phyloP scores from a whole-genome alignment of 2,329 filamentous ascomycete species.

The Cytospora piceicola region DNA sequence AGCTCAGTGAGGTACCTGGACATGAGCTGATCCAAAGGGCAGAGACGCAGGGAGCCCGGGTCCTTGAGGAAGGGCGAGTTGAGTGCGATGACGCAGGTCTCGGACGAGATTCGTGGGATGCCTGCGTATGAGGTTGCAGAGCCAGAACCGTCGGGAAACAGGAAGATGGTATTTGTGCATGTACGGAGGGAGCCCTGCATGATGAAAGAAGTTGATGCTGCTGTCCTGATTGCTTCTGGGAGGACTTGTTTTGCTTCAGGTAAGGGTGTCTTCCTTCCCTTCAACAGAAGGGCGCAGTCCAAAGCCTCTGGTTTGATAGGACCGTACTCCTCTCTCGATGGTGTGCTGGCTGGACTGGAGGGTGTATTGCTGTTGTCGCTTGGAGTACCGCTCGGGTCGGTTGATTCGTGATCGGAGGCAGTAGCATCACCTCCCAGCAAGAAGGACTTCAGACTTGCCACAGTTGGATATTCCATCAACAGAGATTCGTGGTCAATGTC shows the following conservation, averaged over 20 bases:
- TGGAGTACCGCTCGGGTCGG: constrained; percentile 37
- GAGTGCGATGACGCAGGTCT: constrained; percentile 57
- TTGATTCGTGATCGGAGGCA: constrained; percentile 39
- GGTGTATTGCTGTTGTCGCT: constrained; percentile 33
- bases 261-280: not conserved
- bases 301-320: constrained; percentile 48
- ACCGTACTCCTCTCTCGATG: constrained; percentile 54
- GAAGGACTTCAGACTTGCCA: constrained; percentile 53
- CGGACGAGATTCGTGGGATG: constrained; percentile 54
- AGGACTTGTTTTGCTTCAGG: not conserved
- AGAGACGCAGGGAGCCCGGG: constrained; percentile 62
- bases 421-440: constrained; percentile 42
- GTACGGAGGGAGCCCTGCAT: constrained; percentile 56
- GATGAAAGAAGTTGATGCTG: constrained; percentile 41
- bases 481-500: constrained; percentile 57
- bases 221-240: not conserved
- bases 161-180: constrained; percentile 52
- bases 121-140: constrained; percentile 68
- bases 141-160: constrained; percentile 60
- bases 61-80: constrained; percentile 74
- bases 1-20: constrained; percentile 70
- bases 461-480: constrained; percentile 57
- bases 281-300: constrained; percentile 46
- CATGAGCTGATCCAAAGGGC: constrained; percentile 67
- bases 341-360: constrained; percentile 57